Evolutionary conservation across 2,329 filamentous ascomycete genomes (phyloP).

Genomic region (Neonectria faginata): DNA sequence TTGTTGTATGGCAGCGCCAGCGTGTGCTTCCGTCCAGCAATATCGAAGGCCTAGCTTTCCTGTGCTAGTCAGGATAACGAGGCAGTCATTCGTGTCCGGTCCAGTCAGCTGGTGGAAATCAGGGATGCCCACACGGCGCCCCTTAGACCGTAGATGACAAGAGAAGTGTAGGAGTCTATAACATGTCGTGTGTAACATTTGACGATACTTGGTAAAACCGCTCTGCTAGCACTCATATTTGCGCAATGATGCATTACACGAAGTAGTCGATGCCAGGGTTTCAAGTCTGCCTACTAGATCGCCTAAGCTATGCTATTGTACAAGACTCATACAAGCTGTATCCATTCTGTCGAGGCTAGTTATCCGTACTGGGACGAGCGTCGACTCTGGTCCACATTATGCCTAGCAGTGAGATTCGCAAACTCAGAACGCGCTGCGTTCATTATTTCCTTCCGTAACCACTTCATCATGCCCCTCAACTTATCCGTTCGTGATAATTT

Average conservation of each 20-base stretch:
- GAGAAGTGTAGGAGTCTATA: no score
- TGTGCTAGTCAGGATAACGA: no score
- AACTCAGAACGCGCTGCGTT: neutral
- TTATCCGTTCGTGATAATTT: neutral
- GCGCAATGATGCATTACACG: neutral
- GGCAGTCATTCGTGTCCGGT: no score
- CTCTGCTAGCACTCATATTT: neutral
- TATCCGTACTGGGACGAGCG: neutral
- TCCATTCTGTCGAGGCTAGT: neutral
- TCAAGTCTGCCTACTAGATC: neutral
- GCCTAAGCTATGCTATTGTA: neutral
- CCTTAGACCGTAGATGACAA: no score
- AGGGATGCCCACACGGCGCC: no score
- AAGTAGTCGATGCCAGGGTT: neutral
- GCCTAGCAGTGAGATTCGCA: neutral
- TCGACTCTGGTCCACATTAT: neutral
- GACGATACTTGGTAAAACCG: neutral
- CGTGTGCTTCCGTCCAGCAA: no score
- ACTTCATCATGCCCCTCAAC: neutral
- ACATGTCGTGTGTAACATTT: neutral
- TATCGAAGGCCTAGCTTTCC: no score
- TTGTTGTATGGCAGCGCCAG: no score
- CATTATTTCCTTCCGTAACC: neutral
- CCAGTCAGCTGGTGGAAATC: no score
- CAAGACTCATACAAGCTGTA: neutral